Base-by-base conservation (phyloP, 73 alveolate genomes). In the Paraurostyla sp. region DNA sequence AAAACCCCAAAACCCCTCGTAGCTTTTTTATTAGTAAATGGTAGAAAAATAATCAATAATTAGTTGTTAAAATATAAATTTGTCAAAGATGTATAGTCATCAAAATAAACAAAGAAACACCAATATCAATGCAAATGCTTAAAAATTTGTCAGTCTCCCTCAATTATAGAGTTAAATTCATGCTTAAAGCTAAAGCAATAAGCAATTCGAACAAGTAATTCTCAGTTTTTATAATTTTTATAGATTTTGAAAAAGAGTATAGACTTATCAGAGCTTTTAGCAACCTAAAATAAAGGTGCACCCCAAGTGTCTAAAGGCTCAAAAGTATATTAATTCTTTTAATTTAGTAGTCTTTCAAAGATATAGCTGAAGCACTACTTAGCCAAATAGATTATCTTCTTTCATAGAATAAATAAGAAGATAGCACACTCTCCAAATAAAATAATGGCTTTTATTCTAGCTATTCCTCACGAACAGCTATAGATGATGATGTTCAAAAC, bases 31-130 rank as follows among this genome's bases (percentile, higher is more conserved):
- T n/a, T n/a, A n/a, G n/a, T n/a, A n/a, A n/a, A n/a, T n/a, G n/a
- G n/a, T n/a, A n/a, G n/a, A n/a, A n/a, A n/a, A n/a, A n/a, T n/a
- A n/a, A n/a, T n/a, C n/a, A n/a, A n/a, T n/a, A n/a, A n/a, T n/a
- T n/a, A n/a, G n/a, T n/a, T n/a, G n/a, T 52, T n/a, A 52, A 52
- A 52, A 13, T 52, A 13, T 52, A 13, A 52, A 13, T 52, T n/a
- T 52, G 69, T n/a, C 69, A 52, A 52, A 52, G 69, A 52, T 52
- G 69, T 52, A n/a, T n/a, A n/a, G n/a, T n/a, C n/a, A n/a, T n/a
- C n/a, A n/a, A n/a, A n/a, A n/a, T n/a, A n/a, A n/a, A n/a, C n/a
- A n/a, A n/a, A n/a, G 38, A 52, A 52, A 20, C 33, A 52, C 69
- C 11, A 52, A 52, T 18, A 18, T 52, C 23, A 52, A 35, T n/a